Evolutionary conservation across 495 filamentous ascomycete genomes (phyloP), one percentile per base, ranked within the genome.

Genomic region (Penicillium odoratum): DNA sequence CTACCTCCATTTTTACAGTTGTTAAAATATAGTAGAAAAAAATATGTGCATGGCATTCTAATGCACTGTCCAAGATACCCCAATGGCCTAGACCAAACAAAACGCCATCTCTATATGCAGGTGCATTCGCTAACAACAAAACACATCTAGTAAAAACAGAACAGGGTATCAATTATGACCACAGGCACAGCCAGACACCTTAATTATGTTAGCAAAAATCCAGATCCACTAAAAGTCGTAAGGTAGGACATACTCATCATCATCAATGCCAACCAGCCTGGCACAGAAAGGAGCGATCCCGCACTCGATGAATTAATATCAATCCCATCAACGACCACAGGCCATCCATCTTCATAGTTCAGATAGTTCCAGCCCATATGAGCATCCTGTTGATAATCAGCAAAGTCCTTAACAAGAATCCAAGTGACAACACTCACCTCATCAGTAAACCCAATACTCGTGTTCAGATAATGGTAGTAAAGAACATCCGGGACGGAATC

Each of bases 401-500:
- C 36, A 30, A 34, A 45, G 30, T 16, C 30, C 18, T 6, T 16
- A 10, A 3, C 34, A 38, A 13, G 11, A 38, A 5, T 6, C 10
- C 31, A 10, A 38, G 11, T 4, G 34, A 38, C 52, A 49, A 31
- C 30, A 72, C 76, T 56, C 36, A 79, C 74, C 1, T n/a, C 52
- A 48, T 74, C 58, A 5, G 36, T 36, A 55, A 79, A 75, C 16
- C 76, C 74, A 48, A 77, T 73, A 18, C 64, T 69, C 0, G 73
- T 73, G 60, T 79, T 78, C 46, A 79, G 61, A 46, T 79, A 80
- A 61, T 81, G 78, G 64, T 77, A 81, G 28, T 79, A 82, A 15
- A 81, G 60, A 45, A 81, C 69, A 65, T 80, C 77, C 48, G 62
- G 64, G 7, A 46, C 51, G 4, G 63, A 68, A 33, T 57, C 64